These are phyloP conservation scores for Arabis hirsuta DNA, from an alignment of 345 rosid species.

Conservation along the genomic window DNA sequence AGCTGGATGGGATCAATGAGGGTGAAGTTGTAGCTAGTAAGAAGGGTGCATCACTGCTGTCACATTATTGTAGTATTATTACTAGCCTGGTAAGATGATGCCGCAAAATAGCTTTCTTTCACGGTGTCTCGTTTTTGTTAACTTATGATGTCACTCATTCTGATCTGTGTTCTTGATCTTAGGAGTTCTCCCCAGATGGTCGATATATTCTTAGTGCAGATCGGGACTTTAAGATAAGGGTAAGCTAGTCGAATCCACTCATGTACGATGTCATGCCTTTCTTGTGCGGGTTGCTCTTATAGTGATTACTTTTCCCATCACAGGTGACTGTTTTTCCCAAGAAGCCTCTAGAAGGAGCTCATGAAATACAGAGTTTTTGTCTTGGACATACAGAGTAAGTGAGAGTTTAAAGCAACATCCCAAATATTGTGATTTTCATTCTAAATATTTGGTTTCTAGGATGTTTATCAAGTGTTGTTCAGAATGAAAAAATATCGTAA, in stretches of 20 bases:
- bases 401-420: slow-evolving; percentile 38
- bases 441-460: slow-evolving; percentile 5
- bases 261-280: slow-evolving; percentile 16
- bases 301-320: slow-evolving; percentile 24
- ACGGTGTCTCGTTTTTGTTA: neutral
- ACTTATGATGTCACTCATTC: slow-evolving; percentile 11
- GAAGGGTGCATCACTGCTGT: slow-evolving; percentile 74
- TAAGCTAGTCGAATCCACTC: slow-evolving; percentile 44
- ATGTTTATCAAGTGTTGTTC: neutral
- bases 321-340: slow-evolving; percentile 86
- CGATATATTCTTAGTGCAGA: slow-evolving; percentile 75
- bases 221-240: slow-evolving; percentile 92
- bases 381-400: slow-evolving; percentile 98
- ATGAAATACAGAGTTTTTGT: slow-evolving; percentile 93
- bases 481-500: neutral
- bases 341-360: slow-evolving; percentile 86
- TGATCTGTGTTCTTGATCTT: slow-evolving; percentile 32
- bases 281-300: slow-evolving; percentile 28
- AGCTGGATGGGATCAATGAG: slow-evolving; percentile 52
- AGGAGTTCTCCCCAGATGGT: slow-evolving; percentile 95
- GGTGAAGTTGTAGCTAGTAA: slow-evolving; percentile 46
- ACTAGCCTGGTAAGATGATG: slow-evolving; percentile 67
- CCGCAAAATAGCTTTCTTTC: neutral
- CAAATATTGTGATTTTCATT: neutral
- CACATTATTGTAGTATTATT: slow-evolving; percentile 96